Base-by-base conservation (phyloP, 164 flowering plant species). In the Vitis labrusca region DNA sequence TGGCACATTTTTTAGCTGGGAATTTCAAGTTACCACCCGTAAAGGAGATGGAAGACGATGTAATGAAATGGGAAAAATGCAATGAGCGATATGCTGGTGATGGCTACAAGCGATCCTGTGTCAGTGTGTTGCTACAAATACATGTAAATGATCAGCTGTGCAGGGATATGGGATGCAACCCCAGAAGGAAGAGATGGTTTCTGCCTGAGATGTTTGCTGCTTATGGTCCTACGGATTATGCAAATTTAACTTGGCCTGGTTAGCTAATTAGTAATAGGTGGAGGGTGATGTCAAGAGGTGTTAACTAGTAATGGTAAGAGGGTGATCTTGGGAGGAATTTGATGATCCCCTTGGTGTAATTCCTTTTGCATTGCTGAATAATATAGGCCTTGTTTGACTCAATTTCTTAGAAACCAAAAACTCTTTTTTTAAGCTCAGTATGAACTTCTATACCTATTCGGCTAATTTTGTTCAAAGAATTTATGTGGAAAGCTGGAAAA, bases 71-170 rank as follows among this genome's bases (percentile, higher is more conserved):
- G 90, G 82, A 80, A 29, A 71, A 69, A 2, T 77, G 74, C 69
- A 62, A 64, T 67, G 67, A 70, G 68, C 14, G 49, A 29, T 72
- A 77, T 29, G 64, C 75, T 1, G 68, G 72, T 1, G 68, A 63
- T 3, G 54, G 57, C 32, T 76, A 74, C 67, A 73, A 61, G 37
- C 65, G 85, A 72, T 66, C 75, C 0, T 80, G 83, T 51, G 27
- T 75, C 4, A 77, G 65, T 5, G 77, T 62, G 10, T 9, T 70
- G 16, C 51, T 81, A 8, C 84, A 79, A n/a, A 80, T 79, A 6
- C 73, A 84, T 73, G 75, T 71, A 78, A 82, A 83, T 67, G 88
- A 82, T 65, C 77, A 73, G 70, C 51, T 86, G 13, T 84, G 90
- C 78, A 78, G 65, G 69, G 88, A 86, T 72, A 81, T 81, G 79